phyloP scores from a whole-genome alignment of 1,139 yeast genomes.

The Debaryomycetaceae sp. region DNA sequence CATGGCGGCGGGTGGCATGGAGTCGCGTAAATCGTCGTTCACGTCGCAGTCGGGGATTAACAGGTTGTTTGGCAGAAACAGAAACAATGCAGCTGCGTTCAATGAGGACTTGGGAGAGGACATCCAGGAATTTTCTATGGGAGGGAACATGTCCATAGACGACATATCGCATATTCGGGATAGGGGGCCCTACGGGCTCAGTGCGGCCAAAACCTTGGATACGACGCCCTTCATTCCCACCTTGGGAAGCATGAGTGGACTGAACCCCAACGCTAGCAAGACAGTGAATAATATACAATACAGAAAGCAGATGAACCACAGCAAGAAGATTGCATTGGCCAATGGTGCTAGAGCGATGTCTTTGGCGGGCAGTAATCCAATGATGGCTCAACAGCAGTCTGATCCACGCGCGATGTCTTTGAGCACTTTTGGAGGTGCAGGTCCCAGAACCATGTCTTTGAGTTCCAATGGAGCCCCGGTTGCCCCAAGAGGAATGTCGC shows the following conservation, averaged over 20 bases:
- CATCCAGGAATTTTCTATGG: slow-evolving; percentile 37
- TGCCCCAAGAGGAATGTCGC: slow-evolving; percentile 26
- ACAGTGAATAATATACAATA: slow-evolving; percentile 52
- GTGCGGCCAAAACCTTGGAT: slow-evolving; percentile 38
- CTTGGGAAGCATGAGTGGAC: slow-evolving; percentile 24
- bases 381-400: slow-evolving; percentile 19
- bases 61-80: slow-evolving; percentile 43
- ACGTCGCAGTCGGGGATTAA: slow-evolving; percentile 40
- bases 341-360: slow-evolving; percentile 43
- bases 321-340: slow-evolving; percentile 54
- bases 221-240: slow-evolving; percentile 77
- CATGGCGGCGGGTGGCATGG: slow-evolving; percentile 1
- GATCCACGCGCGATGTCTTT: slow-evolving; percentile 60
- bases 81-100: slow-evolving; percentile 28
- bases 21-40: slow-evolving; percentile 39
- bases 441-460: slow-evolving; percentile 28
- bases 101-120: slow-evolving; percentile 56
- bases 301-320: slow-evolving; percentile 65
- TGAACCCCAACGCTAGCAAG: slow-evolving; percentile 16
- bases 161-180: slow-evolving; percentile 63
- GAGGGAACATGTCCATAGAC: slow-evolving; percentile 52
- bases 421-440: slow-evolving; percentile 23
- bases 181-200: slow-evolving; percentile 58
- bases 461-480: slow-evolving; percentile 11
- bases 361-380: slow-evolving; percentile 34